Conservation (phyloP, 2,329 filamentous ascomycete genomes). For the Elsinoe fawcettii region DNA sequence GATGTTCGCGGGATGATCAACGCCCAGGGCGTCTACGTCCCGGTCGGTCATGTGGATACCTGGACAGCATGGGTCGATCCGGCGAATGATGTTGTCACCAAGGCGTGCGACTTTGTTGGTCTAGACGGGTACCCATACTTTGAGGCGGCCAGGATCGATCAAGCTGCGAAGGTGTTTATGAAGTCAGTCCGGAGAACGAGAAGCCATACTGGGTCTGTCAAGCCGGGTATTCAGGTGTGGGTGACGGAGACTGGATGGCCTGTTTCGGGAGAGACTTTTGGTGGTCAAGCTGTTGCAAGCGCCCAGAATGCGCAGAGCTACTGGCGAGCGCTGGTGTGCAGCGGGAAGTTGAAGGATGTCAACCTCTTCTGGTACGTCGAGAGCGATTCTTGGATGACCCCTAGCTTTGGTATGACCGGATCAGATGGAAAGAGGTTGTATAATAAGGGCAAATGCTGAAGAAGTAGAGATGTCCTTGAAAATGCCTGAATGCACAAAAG, state of each 20-base stretch:
- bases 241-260: conserved; percentile 88
- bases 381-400: conserved; percentile 11
- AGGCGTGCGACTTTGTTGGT: conserved; percentile 68
- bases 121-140: conserved; percentile 73
- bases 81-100: conserved; percentile 62
- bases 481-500: not conserved
- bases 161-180: conserved; percentile 64
- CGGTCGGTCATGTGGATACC: conserved; percentile 80
- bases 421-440: conserved; percentile 9
- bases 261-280: conserved; percentile 53
- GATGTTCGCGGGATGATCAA: conserved; percentile 48
- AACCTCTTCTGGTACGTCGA: conserved; percentile 15
- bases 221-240: conserved; percentile 66
- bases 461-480: not conserved
- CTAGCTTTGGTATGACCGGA: conserved; percentile 13
- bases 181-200: conserved; percentile 43
- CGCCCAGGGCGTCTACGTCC: conserved; percentile 37
- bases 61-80: conserved; percentile 67
- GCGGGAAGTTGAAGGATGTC: conserved; percentile 5
- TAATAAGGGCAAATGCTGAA: conserved; percentile 3
- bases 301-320: conserved; percentile 64
- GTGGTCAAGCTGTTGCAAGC: conserved; percentile 56
- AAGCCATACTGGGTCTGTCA: conserved; percentile 49
- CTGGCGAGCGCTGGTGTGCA: conserved; percentile 44
- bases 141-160: conserved; percentile 56